phyloP scores from a whole-genome alignment of 805 yeast genomes.

The Pichia ethanolica region DNA sequence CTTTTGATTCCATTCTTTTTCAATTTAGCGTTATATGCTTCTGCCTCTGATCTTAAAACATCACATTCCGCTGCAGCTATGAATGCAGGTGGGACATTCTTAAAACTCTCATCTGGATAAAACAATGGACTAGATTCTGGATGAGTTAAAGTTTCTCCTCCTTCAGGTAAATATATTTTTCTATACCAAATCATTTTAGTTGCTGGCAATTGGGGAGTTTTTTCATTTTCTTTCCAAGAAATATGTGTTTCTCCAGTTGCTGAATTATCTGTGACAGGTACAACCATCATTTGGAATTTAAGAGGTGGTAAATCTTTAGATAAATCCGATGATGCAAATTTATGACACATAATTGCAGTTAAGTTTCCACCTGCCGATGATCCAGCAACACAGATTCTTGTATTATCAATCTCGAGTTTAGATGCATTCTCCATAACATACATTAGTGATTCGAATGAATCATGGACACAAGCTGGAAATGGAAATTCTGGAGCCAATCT shows the following conservation, averaged over 20 bases:
- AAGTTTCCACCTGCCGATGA: conserved; percentile 41
- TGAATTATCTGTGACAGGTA: conserved; percentile 38
- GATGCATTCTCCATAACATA: conserved; percentile 24
- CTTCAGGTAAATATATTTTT: conserved; percentile 34
- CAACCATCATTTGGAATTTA: conserved; percentile 34
- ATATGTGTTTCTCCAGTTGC: conserved; percentile 29
- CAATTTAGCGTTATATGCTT: conserved; percentile 34
- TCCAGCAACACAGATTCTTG: conserved; percentile 36
- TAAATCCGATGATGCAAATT: conserved; percentile 25
- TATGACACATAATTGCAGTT: conserved; percentile 29
- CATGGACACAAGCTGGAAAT: conserved; percentile 42
- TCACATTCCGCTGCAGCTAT: conserved; percentile 39
- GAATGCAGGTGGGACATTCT: conserved; percentile 33
- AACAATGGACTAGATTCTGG: conserved; percentile 35
- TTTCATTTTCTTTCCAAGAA: conserved; percentile 34
- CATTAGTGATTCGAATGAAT: conserved; percentile 32
- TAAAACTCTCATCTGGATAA: conserved; percentile 33
- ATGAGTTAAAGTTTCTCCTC: conserved; percentile 28
- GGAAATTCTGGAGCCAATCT: conserved; percentile 43
- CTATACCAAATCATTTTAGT: conserved; percentile 41
- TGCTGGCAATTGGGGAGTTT: conserved; percentile 38
- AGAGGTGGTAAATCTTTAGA: conserved; percentile 27
- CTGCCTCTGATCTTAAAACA: conserved; percentile 37
- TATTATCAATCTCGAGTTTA: conserved; percentile 23
- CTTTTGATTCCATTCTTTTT: conserved; percentile 30